phyloP scores from a whole-genome alignment of 225 moss, liverwort and hornwort species.

The Sphagnum tenellum region DNA sequence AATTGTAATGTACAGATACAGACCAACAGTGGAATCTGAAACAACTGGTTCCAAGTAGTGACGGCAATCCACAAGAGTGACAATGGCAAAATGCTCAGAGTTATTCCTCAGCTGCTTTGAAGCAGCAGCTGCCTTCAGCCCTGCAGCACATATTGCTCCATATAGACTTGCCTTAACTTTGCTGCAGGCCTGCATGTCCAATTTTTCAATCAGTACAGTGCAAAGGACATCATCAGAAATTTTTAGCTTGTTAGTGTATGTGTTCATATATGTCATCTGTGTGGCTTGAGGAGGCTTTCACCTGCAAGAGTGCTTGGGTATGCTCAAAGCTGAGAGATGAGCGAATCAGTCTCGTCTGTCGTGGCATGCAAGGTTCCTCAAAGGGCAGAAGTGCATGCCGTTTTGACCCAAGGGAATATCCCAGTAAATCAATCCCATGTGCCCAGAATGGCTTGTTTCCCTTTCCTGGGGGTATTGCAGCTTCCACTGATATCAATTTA shows the following conservation, averaged over 20 bases:
- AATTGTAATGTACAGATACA: slow-evolving; percentile 1
- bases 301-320: slow-evolving; percentile 68
- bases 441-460: slow-evolving; percentile 66
- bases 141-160: slow-evolving; percentile 85
- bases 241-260: neutral
- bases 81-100: slow-evolving; percentile 77
- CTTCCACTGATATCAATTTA: slow-evolving; percentile 39
- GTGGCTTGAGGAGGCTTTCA: slow-evolving; percentile 5
- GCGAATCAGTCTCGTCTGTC: slow-evolving; percentile 65
- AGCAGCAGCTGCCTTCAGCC: slow-evolving; percentile 83
- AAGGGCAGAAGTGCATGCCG: slow-evolving; percentile 87
- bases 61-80: slow-evolving; percentile 77
- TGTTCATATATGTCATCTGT: neutral
- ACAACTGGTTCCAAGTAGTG: slow-evolving; percentile 50
- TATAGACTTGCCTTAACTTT: slow-evolving; percentile 43
- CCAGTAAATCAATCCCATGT: slow-evolving; percentile 79
- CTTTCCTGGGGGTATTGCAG: slow-evolving; percentile 48
- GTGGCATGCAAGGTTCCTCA: slow-evolving; percentile 46
- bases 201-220: too few species aligned
- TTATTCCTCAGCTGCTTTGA: slow-evolving; percentile 50
- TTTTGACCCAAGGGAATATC: slow-evolving; percentile 91
- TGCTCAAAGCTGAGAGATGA: slow-evolving; percentile 54
- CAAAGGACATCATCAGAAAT: too few species aligned
- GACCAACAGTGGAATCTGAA: slow-evolving; percentile 69
- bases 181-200: slow-evolving; percentile 40